Evolutionary conservation across 2,329 filamentous ascomycete genomes (phyloP).

Genomic region (Cordyceps javanica): DNA sequence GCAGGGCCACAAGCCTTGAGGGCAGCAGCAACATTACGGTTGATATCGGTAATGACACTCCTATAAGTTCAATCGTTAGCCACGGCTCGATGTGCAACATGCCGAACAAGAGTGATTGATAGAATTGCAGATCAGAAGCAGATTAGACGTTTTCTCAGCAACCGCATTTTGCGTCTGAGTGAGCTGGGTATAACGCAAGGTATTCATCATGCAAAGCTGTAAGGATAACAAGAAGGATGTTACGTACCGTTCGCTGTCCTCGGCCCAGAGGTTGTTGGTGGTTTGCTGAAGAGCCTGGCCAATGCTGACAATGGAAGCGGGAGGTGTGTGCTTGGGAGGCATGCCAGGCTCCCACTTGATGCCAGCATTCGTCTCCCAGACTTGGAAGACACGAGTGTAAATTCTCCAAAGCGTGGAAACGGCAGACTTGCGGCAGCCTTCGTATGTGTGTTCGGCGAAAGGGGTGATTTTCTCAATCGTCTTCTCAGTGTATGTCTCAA

Average conservation of each 20-base stretch:
- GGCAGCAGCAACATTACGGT: conserved; percentile 84
- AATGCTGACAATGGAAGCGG: conserved; percentile 73
- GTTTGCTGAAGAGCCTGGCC: conserved; percentile 79
- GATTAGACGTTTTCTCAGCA: conserved; percentile 74
- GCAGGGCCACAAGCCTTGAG: conserved; percentile 88
- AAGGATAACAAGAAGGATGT: conserved; percentile 15
- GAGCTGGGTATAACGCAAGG: conserved; percentile 97
- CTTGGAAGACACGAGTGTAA: conserved; percentile 83
- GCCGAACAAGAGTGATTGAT: conserved; percentile 18
- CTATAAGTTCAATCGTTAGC: conserved; percentile 47
- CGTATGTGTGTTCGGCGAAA: conserved; percentile 82
- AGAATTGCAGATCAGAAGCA: conserved; percentile 29
- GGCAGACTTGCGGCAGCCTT: conserved; percentile 88
- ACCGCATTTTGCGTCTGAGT: conserved; percentile 88
- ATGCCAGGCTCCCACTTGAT: conserved; percentile 87
- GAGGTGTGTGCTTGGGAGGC: conserved; percentile 74
- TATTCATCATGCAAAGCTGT: conserved; percentile 66
- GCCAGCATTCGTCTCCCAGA: conserved; percentile 68
- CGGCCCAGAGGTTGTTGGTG: conserved; percentile 78
- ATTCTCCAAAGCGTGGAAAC: conserved; percentile 89
- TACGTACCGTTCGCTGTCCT: conserved; percentile 90
- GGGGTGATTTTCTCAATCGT: conserved; percentile 75
- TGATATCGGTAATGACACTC: conserved; percentile 87
- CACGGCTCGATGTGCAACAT: conserved; percentile 15
- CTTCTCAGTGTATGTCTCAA: conserved; percentile 79